Percentiles rank a stretch among this genome's conserved stretches.
phyloP scores from a whole-genome alignment of 345 rosid genomes.

The Linum lewisii region DNA sequence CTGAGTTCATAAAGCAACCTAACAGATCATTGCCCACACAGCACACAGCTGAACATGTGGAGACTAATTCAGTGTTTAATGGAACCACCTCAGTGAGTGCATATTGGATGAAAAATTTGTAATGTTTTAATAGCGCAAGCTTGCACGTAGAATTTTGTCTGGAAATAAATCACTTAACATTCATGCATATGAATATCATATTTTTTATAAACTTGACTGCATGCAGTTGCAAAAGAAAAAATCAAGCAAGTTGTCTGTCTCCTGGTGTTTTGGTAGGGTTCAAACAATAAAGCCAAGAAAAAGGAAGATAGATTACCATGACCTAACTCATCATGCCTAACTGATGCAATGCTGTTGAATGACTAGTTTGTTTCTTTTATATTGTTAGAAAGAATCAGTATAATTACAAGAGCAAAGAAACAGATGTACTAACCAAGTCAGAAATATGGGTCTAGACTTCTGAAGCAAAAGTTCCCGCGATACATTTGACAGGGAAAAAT shows the following conservation, averaged over 20 bases:
- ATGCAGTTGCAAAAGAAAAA: neutral
- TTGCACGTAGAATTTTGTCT: too few relatives aligned
- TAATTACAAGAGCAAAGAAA: slow-evolving; percentile 67
- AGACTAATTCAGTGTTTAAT: too few relatives aligned
- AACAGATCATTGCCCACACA: neutral
- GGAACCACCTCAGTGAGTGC: too few relatives aligned
- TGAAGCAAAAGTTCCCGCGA: slow-evolving; percentile 53
- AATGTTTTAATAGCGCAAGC: neutral
- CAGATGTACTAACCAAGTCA: slow-evolving; percentile 83
- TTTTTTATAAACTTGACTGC: neutral
- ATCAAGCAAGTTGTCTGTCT: neutral
- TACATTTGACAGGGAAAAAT: slow-evolving; percentile 67
- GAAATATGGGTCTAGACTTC: slow-evolving; percentile 63
- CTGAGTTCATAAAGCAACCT: neutral
- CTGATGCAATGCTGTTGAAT: neutral
- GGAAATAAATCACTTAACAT: neutral
- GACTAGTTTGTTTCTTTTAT: slow-evolving; percentile 11
- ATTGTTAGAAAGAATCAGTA: slow-evolving; percentile 21
- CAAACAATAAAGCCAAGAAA: neutral
- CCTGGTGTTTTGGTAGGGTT: neutral
- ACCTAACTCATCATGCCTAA: neutral
- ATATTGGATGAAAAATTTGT: too few relatives aligned
- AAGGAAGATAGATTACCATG: too few relatives aligned
- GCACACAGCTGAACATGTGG: neutral
- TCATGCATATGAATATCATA: neutral